Evolutionary conservation across 805 yeast species (phyloP), one percentile per base, ranked within the genome.

Genomic region (Candida cerambycidarum): DNA sequence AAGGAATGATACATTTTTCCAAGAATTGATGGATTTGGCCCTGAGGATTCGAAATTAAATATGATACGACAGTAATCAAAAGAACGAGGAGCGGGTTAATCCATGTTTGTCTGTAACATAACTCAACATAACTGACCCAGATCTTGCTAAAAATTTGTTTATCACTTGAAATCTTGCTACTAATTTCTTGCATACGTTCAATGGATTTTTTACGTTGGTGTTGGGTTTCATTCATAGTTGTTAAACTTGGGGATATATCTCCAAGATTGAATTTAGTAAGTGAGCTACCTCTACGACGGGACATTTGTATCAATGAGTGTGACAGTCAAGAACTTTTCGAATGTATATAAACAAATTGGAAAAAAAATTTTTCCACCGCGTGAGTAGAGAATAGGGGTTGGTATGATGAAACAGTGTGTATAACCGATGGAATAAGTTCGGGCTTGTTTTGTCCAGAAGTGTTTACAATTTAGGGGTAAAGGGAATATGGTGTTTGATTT

Each of bases 211-310:
- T 62, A 47, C 72, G 67, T 44, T 68, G 65, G 43, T 65, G 58
- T 40, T 65, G 65, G 10, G 77, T 64, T 16, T 76, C 66, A n/a
- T 70, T 64, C 79, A 83, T 80, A 1, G 95, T 83, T 10, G 87
- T 71, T 32, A 88, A 69, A 1, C 85, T 73, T 2, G 87, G 82
- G 1, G 80, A 83, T 6, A 80, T 59, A 57, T 88, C 95, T 17
- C 96, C 96, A 3, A 89, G 65, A 40, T 80, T 74, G 39, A 88
- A 79, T 27, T 77, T 73, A 2, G 96, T 95, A 12, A 89, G 83
- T 0, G 90, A 83, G 1, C 93, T 83, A 8, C 79, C 73, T 51
- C 89, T 59, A 42, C 67, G 67, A 46, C 73, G 69, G 36, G 43
- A 40, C 35, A 31, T 30, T 18, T 25, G 5, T 25, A 9, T 18